Percentiles rank a stretch among this genome's conserved stretches.
These are phyloP conservation scores for Sporothrix inflata DNA, from an alignment of 2,329 filamentous ascomycete genomes.

Conservation along the genomic window DNA sequence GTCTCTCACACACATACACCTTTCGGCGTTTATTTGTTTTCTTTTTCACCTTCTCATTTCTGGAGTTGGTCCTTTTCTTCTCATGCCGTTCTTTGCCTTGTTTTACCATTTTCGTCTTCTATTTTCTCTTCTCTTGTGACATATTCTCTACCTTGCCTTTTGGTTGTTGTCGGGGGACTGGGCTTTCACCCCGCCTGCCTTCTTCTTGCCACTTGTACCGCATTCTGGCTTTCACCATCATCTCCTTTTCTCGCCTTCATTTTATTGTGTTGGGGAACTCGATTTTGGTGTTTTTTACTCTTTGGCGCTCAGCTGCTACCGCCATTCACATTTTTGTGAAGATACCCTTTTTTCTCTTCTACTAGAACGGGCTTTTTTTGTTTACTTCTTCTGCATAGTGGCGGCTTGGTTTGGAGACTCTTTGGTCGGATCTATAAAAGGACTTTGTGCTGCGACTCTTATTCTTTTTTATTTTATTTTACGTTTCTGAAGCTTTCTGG, in stretches of 20 bases:
- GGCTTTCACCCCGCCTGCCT: background rate
- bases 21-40: background rate
- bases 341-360: slow-evolving; percentile 24
- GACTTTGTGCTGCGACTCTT: background rate
- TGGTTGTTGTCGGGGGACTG: background rate
- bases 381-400: background rate
- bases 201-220: background rate
- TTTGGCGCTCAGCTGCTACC: background rate
- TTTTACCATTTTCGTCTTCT: no score
- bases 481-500: background rate
- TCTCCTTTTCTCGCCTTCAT: background rate
- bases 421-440: background rate
- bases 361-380: background rate
- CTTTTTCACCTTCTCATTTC: background rate
- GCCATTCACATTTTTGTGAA: slow-evolving; percentile 6
- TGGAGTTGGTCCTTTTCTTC: background rate
- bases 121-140: background rate
- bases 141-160: background rate
- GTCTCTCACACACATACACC: background rate
- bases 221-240: background rate
- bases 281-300: background rate
- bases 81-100: background rate
- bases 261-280: no score
- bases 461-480: background rate
- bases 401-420: background rate